Conservation (phyloP, 2,329 filamentous ascomycete species). For the Cladosporium oxysporum region DNA sequence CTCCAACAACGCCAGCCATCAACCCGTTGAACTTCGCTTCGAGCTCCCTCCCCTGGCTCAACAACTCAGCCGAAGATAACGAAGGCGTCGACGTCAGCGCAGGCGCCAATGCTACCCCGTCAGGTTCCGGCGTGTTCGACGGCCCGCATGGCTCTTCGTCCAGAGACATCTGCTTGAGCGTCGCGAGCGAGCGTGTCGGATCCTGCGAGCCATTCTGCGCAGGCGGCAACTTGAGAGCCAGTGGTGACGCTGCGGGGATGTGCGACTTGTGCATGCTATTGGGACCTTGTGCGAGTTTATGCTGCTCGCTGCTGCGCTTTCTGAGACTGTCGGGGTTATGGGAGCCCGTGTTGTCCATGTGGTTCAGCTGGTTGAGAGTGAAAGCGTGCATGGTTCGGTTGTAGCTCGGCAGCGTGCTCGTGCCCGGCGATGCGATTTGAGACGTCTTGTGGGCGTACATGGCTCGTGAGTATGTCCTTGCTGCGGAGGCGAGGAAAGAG, state of each 20-base stretch:
- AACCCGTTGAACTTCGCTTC: constrained; percentile 2
- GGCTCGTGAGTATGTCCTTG: constrained; percentile 24
- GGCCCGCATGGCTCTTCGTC: constrained; percentile 28
- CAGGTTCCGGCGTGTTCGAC: constrained; percentile 25
- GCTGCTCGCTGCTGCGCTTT: neutral
- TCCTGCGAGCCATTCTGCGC: neutral
- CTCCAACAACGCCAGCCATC: neutral
- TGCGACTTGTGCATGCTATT: neutral
- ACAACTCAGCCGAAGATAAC: neutral
- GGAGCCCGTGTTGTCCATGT: constrained; percentile 20
- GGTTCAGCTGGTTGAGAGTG: constrained; percentile 29
- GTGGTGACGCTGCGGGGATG: neutral
- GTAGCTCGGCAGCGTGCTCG: constrained; percentile 26
- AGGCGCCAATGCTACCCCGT: neutral
- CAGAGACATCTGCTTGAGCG: constrained; percentile 23
- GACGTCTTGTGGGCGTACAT: constrained; percentile 29
- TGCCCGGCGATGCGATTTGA: constrained; percentile 22
- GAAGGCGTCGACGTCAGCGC: neutral
- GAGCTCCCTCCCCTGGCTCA: constrained; percentile 2
- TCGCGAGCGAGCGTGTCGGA: constrained; percentile 22
- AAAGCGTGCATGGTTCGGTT: constrained; percentile 31
- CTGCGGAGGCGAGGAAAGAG: constrained; percentile 3
- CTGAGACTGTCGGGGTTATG: constrained; percentile 13
- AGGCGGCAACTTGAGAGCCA: neutral
- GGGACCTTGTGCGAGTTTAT: neutral